Base-by-base conservation (phyloP, 768 basidiomycete genomes). In the Sporobolomyces phaffii region DNA sequence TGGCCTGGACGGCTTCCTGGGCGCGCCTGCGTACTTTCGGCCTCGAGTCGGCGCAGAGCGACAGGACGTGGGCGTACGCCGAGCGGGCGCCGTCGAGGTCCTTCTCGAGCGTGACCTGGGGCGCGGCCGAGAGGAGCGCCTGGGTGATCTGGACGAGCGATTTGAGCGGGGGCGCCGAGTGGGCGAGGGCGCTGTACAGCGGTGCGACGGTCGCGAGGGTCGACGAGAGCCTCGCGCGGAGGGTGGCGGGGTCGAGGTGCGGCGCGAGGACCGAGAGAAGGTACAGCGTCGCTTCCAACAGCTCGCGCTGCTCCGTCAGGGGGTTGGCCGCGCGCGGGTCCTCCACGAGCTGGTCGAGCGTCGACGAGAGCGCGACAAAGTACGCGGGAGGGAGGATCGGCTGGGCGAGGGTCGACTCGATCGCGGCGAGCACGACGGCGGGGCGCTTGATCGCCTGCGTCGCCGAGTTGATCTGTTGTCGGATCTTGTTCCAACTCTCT, bases 11-110 rank as follows among this genome's bases (percentile, higher is more conserved):
- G 24, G 88, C 83, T 74, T 97, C 93, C 50, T 87, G 86, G 28
- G 93, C 92, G 75, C 87, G 85, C 78, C 84, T 92, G 62, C 96
- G 85, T 58, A 99, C 91, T 80, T 98, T 97, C 24, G 96, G 96
- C 56, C 96, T 81, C 6, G 86, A 83, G 79, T 99, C 96, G 48
- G 91, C 81, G 72, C 85, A 86, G 51, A 96, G 79, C 52, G 89
- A 87, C 45, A 98, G 80, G 59, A 96, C 81, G 41, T 89, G 86
- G 48, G 88, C 87, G 81, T 92, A 97, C 4, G 86, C 82, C 76
- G 93, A 89, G 43, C 89, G 86, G 52, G 62, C 89, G 81, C 45
- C 77, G 20, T 50, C 33, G 62, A 57, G 29, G 78, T 80, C 34
- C 75, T 76, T 13, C 38, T 89, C 87, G 60, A 96, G 80, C 49